Conservation (phyloP, 2,329 filamentous ascomycete species). For the Verticillium tricorpus region DNA sequence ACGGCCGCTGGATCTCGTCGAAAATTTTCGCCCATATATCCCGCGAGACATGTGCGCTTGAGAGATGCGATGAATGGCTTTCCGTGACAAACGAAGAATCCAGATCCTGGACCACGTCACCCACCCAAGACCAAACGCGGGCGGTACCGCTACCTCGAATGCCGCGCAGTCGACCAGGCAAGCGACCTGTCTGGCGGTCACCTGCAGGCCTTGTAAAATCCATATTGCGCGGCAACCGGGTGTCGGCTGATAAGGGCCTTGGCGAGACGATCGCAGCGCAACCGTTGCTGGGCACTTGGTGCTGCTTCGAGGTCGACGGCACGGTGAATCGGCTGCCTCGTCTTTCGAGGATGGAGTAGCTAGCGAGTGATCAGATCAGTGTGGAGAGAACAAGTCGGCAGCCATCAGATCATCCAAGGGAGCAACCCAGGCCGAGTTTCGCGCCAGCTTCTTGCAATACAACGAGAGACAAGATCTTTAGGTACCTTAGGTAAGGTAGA, state of each 20-base stretch:
- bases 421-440: too few species aligned
- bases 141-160: not conserved
- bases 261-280: not conserved
- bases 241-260: not conserved
- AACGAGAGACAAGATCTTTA: not conserved
- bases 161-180: not conserved
- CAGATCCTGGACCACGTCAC: not conserved
- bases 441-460: too few species aligned
- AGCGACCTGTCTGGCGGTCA: not conserved
- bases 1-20: not conserved
- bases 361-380: too few species aligned
- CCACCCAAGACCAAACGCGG: not conserved
- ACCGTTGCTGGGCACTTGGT: too few species aligned
- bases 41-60: not conserved
- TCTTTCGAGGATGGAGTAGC: too few species aligned
- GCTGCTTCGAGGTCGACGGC: too few species aligned
- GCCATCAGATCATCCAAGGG: too few species aligned
- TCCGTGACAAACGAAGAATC: not conserved
- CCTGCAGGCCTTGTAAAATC: not conserved
- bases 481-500: not conserved
- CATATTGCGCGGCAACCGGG: not conserved
- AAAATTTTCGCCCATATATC: not conserved
- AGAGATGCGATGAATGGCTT: not conserved
- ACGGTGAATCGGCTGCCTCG: not conserved
- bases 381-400: too few species aligned